Evolutionary conservation across 2,329 filamentous ascomycete genomes (phyloP), one percentile per base, ranked within the genome.

Genomic region (Xylaria sp.): DNA sequence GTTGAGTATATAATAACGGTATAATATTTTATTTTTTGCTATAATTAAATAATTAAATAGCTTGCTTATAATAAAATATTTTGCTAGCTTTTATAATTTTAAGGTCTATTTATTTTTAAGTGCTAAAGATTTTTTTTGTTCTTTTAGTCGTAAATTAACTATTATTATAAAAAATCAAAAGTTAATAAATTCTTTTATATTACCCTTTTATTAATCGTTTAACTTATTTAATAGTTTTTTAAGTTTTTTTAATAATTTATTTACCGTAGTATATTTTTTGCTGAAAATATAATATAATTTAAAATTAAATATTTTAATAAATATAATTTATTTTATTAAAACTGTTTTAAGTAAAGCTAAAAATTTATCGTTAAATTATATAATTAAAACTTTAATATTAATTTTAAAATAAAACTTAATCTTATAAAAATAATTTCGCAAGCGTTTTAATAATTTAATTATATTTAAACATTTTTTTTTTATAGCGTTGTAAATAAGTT

Each of bases 261-360:
- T 18, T 4, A 15, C 13, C 1, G 13, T 15, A 18, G 4, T 44
- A 44, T 44, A 18, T 18, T 44, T 44, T 44, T 44, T 44, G 2
- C 13, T 6, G 12, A 9, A 9, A 23, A 50, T 23, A 25, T 50
- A 23, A 23, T 50, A 50, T 23, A 50, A 10, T 50, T 50, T 23
- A 50, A 50, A 50, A 23, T 50, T 50, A 50, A 50, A 50, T 6
- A 50, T 50, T 50, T 50, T 23, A 23, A 50, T 50, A 50, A 23
- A 50, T 2, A 10, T 12, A 23, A 50, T 7, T 25, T 50, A 50
- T 50, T 50, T 50, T 4, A 23, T 50, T n/a, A 50, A 12, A 50
- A 50, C n/a, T 1, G 5, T 6, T 50, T 50, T 50, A 4, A 50
- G 2, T 10, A 50, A 25, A 9, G 10, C 20, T 23, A 23, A 50